These are phyloP conservation scores for Peronospora farinosa DNA, from an alignment of 352 stramenopile species.

Conservation along the genomic window DNA sequence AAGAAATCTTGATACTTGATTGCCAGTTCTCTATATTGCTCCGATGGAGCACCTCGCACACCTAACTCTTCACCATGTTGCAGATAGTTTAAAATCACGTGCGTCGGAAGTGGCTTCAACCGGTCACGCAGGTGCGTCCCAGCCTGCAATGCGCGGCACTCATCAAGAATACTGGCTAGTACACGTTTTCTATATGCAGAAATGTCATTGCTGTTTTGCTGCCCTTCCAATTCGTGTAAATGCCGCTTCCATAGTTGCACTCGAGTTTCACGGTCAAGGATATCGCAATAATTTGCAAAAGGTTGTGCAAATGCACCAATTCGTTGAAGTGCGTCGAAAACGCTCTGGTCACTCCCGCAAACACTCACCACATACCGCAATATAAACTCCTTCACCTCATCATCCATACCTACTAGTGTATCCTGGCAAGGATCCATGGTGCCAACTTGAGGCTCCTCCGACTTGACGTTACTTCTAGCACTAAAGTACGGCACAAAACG, in stretches of 20 bases:
- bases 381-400: conserved; percentile 59
- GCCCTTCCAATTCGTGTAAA: conserved; percentile 13
- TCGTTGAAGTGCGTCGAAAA: conserved; percentile 47
- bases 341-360: conserved; percentile 28
- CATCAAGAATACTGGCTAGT: conserved; percentile 10
- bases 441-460: conserved; percentile 28
- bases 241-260: conserved; percentile 20
- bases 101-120: conserved; percentile 24
- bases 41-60: conserved; percentile 17
- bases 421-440: conserved; percentile 33
- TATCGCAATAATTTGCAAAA: conserved; percentile 46
- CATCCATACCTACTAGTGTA: conserved; percentile 45
- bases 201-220: conserved; percentile 7
- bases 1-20: conserved; percentile 52
- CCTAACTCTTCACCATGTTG: conserved; percentile 6
- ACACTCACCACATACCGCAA: conserved; percentile 50
- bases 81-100: conserved; percentile 32
- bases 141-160: conserved; percentile 8
- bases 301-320: conserved; percentile 46
- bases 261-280: conserved; percentile 33
- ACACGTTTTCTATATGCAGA: conserved; percentile 7
- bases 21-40: conserved; percentile 27
- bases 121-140: conserved; percentile 23
- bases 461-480: conserved; percentile 20
- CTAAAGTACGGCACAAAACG: conserved; percentile 63